Evolutionary conservation across 1,284 basidiomycete species (phyloP), one percentile per base, ranked within the genome.

Genomic region (Cutaneotrichosporon dermatis): DNA sequence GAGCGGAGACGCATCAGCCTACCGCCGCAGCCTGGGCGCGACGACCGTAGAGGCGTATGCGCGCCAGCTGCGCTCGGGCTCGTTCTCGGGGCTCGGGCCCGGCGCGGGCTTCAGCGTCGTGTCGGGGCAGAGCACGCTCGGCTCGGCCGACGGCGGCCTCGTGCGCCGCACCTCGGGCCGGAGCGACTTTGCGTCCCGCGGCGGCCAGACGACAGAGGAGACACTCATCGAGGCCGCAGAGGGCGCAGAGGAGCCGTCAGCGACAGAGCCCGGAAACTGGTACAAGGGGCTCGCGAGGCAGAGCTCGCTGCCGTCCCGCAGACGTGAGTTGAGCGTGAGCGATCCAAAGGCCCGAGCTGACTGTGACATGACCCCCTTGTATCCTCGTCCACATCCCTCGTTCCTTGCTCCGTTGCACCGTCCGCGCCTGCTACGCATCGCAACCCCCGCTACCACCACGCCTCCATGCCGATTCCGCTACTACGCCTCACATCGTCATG

Each of bases 261-360:
- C 63, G 5, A 63, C 65, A 6, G 68, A 69, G 60, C 59, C 49
- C 25, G 62, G 61, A 4, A 69, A 52, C 16, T 72, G 68, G 73
- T 69, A 66, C 35, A 75, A 67, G 60, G 72, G 72, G 1, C 59
- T 76, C 6, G 64, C 61, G 42, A 65, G 75, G 48, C 73, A 75
- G 65, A 73, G 71, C 64, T 73, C 71, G 34, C 61, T 76, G 8
- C 73, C 73, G 10, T 70, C 68, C 33, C 64, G 75, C 52, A 55
- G 68, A 64, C 65, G 75, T 76, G 59, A 65, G 73, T 69, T n/a
- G 15, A 25, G 44, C 33, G 9, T 7, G 33, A 8, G 16, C 16
- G 44, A 45, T 45, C 16, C 33, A 12, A 36, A 49, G 46, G 46
- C 43, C 35, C 35, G 45, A 36, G 36, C 43, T 37, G 54, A 49